Conservation (phyloP, 2,329 filamentous ascomycete genomes). For the Pseudohalonectria lignicola region DNA sequence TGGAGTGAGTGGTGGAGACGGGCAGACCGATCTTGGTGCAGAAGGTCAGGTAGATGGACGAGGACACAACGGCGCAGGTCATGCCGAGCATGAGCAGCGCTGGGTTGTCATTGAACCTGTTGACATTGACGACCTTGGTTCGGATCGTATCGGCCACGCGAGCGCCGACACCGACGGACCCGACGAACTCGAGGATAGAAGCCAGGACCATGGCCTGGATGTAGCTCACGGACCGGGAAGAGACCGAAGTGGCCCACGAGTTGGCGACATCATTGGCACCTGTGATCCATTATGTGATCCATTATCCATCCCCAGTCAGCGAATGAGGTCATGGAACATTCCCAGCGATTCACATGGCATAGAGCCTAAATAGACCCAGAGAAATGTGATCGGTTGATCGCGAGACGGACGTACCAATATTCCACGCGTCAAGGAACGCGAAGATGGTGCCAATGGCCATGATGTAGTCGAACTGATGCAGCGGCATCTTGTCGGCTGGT, state of each 20-base stretch:
- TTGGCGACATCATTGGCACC: constrained; percentile 60
- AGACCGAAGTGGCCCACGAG: constrained; percentile 64
- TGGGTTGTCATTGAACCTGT: constrained; percentile 33
- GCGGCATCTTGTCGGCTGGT: constrained; percentile 11
- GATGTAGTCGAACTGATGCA: constrained; percentile 50
- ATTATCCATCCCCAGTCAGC: not conserved
- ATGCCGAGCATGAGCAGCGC: constrained; percentile 47
- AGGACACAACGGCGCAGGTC: constrained; percentile 42
- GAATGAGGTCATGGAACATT: too few relatives aligned
- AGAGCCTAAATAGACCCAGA: too few relatives aligned
- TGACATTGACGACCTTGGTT: constrained; percentile 43
- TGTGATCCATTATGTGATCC: constrained; percentile 6
- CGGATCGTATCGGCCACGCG: constrained; percentile 51
- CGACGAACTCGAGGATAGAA: constrained; percentile 50
- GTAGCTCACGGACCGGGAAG: constrained; percentile 54
- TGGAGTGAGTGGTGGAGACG: constrained; percentile 51
- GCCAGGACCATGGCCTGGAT: constrained; percentile 48
- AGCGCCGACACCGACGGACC: constrained; percentile 47
- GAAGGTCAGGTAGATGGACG: constrained; percentile 44
- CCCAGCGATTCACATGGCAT: too few relatives aligned
- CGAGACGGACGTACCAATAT: constrained; percentile 47
- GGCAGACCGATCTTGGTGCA: constrained; percentile 43
- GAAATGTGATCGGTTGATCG: too few relatives aligned
- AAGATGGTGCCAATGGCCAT: constrained; percentile 55
- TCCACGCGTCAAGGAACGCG: constrained; percentile 56